These are phyloP conservation scores for Claviceps paspali DNA, from an alignment of 2,329 filamentous ascomycete genomes.

Conservation along the genomic window DNA sequence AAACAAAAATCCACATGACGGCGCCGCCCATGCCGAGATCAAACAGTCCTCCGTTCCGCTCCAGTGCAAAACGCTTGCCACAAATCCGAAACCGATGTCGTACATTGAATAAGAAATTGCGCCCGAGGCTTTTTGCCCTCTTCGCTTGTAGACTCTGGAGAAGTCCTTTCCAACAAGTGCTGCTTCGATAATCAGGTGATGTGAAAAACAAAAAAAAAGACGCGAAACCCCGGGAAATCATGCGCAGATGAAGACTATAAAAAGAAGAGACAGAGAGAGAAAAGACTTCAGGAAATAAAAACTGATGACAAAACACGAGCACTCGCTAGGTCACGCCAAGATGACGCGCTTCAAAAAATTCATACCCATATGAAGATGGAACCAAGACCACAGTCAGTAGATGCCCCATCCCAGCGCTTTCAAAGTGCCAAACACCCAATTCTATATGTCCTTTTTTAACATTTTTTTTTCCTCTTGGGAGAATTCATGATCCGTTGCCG, in stretches of 20 bases:
- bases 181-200: slow-evolving; percentile 1
- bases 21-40: slow-evolving; percentile 7
- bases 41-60: slow-evolving; percentile 3
- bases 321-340: slow-evolving; percentile 21
- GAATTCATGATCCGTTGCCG: slow-evolving; percentile 29
- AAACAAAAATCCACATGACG: slow-evolving; percentile 5
- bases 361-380: slow-evolving; percentile 20
- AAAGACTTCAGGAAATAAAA: slow-evolving; percentile 11
- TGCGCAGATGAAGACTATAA: slow-evolving; percentile 16
- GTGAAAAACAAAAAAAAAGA: slow-evolving; percentile 2
- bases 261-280: neutral
- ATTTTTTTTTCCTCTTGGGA: slow-evolving; percentile 23
- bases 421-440: slow-evolving; percentile 17
- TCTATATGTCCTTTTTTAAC: slow-evolving; percentile 37
- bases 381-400: slow-evolving; percentile 20
- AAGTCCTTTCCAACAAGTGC: slow-evolving; percentile 11
- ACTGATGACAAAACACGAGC: slow-evolving; percentile 12
- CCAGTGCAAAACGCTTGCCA: slow-evolving; percentile 4
- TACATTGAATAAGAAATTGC: slow-evolving; percentile 13
- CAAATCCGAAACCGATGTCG: neutral
- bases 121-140: slow-evolving; percentile 15
- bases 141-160: slow-evolving; percentile 15
- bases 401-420: slow-evolving; percentile 10
- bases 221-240: no score
- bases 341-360: slow-evolving; percentile 14